Evolutionary conservation across 441 rosid species (phyloP).

Genomic region (Dalechampia spathulata): DNA sequence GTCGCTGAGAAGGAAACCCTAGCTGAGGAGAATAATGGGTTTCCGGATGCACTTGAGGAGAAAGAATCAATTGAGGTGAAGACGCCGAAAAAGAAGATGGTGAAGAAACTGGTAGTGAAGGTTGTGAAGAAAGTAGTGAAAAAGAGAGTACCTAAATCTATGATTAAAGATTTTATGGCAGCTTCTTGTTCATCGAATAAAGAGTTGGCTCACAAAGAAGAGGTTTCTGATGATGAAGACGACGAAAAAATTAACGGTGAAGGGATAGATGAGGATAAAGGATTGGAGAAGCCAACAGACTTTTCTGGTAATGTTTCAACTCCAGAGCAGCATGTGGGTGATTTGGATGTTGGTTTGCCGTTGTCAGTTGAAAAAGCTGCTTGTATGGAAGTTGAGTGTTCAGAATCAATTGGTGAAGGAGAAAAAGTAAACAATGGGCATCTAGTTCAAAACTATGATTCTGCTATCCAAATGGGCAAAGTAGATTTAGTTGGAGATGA

Average conservation of each 20-base stretch:
- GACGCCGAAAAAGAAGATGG: constrained; percentile 10
- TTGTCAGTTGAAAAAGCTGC: background rate
- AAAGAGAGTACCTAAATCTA: constrained; percentile 14
- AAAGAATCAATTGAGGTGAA: background rate
- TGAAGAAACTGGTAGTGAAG: constrained; percentile 12
- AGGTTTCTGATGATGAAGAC: background rate
- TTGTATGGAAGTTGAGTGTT: constrained; percentile 7
- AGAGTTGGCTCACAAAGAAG: background rate
- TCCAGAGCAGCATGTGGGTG: background rate
- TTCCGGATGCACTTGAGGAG: background rate
- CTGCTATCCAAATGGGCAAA: too few species aligned
- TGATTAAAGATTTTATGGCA: background rate
- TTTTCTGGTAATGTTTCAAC: too few species aligned
- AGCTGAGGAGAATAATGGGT: background rate
- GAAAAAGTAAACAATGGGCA: constrained; percentile 7
- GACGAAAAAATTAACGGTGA: constrained; percentile 1
- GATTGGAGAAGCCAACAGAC: constrained; percentile 8
- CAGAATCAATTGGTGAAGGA: background rate
- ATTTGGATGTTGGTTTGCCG: background rate
- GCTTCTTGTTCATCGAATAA: background rate
- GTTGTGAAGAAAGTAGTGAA: constrained; percentile 21
- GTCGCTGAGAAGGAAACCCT: constrained; percentile 10
- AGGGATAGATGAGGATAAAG: constrained; percentile 1
- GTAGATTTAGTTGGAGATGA: constrained; percentile 5
- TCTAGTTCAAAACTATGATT: too few species aligned